Percentiles rank a stretch among this genome's conserved stretches.
Evolutionary conservation across 345 rosid genomes (phyloP).

Genomic region (Acer campestre): DNA sequence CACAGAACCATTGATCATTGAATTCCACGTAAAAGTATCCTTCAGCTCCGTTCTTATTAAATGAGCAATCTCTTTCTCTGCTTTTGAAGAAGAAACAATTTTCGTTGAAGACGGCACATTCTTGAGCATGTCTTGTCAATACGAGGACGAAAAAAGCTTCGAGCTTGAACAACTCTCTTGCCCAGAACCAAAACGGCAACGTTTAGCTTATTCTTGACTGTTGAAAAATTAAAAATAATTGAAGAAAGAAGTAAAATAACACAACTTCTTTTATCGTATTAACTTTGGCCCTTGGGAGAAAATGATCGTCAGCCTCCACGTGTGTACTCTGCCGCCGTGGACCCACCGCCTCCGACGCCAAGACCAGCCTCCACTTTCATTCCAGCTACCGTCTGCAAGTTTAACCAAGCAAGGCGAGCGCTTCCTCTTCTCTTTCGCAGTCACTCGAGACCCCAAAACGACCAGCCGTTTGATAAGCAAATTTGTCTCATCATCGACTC

Average conservation of each 20-base stretch:
- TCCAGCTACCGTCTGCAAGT: constrained; percentile 21
- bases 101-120: no score
- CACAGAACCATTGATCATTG: constrained; percentile 61
- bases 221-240: no score
- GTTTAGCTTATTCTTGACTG: constrained; percentile 7
- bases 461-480: constrained; percentile 63
- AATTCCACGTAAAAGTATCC: constrained; percentile 66
- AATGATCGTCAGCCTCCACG: constrained; percentile 13
- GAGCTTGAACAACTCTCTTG: constrained; percentile 6
- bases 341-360: constrained; percentile 15
- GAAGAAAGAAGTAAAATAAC: neutral
- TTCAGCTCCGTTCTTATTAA: constrained; percentile 39
- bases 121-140: constrained; percentile 2
- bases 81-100: constrained; percentile 12
- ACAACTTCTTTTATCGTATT: no score
- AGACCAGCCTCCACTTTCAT: constrained; percentile 2
- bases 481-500: constrained; percentile 72
- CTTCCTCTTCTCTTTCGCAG: constrained; percentile 51
- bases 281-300: no score
- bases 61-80: constrained; percentile 49
- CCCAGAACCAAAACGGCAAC: neutral
- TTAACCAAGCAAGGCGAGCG: constrained; percentile 59
- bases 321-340: constrained; percentile 15
- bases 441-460: constrained; percentile 46
- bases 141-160: neutral